phyloP scores from a whole-genome alignment of 2,329 filamentous ascomycete species.

The Fusarium sublunatum region DNA sequence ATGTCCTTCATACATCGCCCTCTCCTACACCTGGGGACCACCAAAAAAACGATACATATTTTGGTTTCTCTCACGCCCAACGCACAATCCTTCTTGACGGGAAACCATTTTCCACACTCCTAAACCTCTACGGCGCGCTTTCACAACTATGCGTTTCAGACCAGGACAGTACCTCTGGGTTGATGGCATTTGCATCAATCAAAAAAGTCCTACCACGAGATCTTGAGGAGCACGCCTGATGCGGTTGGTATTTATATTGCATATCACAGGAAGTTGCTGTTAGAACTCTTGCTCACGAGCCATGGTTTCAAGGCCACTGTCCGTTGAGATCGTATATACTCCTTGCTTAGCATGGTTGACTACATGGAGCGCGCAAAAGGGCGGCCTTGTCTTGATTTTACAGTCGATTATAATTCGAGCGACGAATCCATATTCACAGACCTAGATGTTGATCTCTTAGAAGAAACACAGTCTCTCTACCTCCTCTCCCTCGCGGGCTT shows the following conservation, averaged over 20 bases:
- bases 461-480: slow-evolving; percentile 33
- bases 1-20: slow-evolving; percentile 36
- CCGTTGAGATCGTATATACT: slow-evolving; percentile 41
- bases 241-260: slow-evolving; percentile 26
- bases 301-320: slow-evolving; percentile 37
- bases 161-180: slow-evolving; percentile 39
- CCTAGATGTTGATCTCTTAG: slow-evolving; percentile 24
- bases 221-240: slow-evolving; percentile 21
- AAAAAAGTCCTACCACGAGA: slow-evolving; percentile 21
- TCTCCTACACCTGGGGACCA: slow-evolving; percentile 45
- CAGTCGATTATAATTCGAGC: slow-evolving; percentile 34
- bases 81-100: slow-evolving; percentile 24
- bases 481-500: slow-evolving; percentile 38
- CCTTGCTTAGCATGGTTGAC: slow-evolving; percentile 42
- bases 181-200: slow-evolving; percentile 45
- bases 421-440: slow-evolving; percentile 32
- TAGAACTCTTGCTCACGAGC: slow-evolving; percentile 33
- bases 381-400: slow-evolving; percentile 17
- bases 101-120: slow-evolving; percentile 26
- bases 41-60: too few relatives aligned
- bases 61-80: slow-evolving; percentile 3
- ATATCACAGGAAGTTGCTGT: slow-evolving; percentile 14
- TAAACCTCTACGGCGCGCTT: slow-evolving; percentile 33
- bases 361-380: slow-evolving; percentile 28
- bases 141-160: slow-evolving; percentile 15